These are phyloP conservation scores for Oryza coarctata DNA, from an alignment of 176 grass and related monocot species.

Conservation along the genomic window DNA sequence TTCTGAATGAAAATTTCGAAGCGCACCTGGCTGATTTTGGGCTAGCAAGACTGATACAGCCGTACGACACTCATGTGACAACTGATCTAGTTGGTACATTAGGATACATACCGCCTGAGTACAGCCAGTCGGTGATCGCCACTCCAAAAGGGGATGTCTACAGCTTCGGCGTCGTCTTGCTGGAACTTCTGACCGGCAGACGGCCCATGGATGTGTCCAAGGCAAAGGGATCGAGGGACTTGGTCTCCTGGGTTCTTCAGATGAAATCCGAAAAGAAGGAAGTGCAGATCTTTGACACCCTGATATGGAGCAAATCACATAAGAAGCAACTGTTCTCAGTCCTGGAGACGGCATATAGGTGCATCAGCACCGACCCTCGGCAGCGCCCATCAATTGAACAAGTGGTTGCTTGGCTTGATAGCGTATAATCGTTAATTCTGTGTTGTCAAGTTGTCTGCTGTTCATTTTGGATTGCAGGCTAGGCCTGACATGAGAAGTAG, in stretches of 20 bases:
- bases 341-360: conserved; percentile 71
- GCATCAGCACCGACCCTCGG: conserved; percentile 65
- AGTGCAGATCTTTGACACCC: conserved; percentile 66
- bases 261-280: conserved; percentile 87
- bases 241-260: conserved; percentile 79
- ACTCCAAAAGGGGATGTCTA: conserved; percentile 87
- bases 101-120: conserved; percentile 93
- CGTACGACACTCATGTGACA: conserved; percentile 92
- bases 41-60: conserved; percentile 82
- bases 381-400: conserved; percentile 79
- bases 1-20: conserved; percentile 83
- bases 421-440: conserved; percentile 22
- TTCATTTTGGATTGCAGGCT: conserved; percentile 11
- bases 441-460: not conserved
- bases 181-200: conserved; percentile 76
- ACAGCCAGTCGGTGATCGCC: conserved; percentile 75
- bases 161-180: conserved; percentile 84
- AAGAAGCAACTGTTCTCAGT: conserved; percentile 76
- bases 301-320: conserved; percentile 64
- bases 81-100: conserved; percentile 88
- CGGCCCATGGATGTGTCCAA: conserved; percentile 81
- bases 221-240: conserved; percentile 66
- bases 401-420: conserved; percentile 74
- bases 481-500: conserved; percentile 28
- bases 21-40: conserved; percentile 93